Evolutionary conservation across 2,329 filamentous ascomycete species (phyloP).

Genomic region (Trichoderma polysporum): DNA sequence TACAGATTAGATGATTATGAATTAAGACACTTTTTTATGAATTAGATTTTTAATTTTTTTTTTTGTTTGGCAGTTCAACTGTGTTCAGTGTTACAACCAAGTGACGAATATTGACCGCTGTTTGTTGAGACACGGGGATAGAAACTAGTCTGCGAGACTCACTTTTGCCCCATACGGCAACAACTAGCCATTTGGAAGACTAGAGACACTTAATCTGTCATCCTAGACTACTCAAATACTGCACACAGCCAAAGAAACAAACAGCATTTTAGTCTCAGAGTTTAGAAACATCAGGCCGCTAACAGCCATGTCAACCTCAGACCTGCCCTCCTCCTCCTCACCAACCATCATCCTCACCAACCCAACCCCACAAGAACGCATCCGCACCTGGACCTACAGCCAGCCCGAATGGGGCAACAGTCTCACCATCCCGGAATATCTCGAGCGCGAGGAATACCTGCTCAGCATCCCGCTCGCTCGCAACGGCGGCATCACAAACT

Average conservation of each 20-base stretch:
- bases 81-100: background rate
- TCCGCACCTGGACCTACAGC: slow-evolving; percentile 55
- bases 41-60: background rate
- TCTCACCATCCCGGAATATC: slow-evolving; percentile 54
- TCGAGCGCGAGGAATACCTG: slow-evolving; percentile 59
- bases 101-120: background rate
- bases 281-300: background rate
- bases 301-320: background rate
- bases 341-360: slow-evolving; percentile 45
- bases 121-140: background rate
- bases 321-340: slow-evolving; percentile 27
- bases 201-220: background rate
- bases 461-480: slow-evolving; percentile 57
- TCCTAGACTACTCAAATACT: background rate
- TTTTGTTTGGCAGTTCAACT: background rate
- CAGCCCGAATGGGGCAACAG: slow-evolving; percentile 59
- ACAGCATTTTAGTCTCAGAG: background rate
- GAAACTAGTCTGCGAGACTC: background rate
- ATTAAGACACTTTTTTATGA: background rate
- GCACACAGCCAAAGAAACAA: background rate
- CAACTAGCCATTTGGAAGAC: background rate
- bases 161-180: background rate
- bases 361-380: slow-evolving; percentile 57
- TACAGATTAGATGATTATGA: background rate
- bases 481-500: slow-evolving; percentile 59